Evolutionary conservation across 2,329 filamentous ascomycete species (phyloP).

Genomic region (Exophiala aquamarina): DNA sequence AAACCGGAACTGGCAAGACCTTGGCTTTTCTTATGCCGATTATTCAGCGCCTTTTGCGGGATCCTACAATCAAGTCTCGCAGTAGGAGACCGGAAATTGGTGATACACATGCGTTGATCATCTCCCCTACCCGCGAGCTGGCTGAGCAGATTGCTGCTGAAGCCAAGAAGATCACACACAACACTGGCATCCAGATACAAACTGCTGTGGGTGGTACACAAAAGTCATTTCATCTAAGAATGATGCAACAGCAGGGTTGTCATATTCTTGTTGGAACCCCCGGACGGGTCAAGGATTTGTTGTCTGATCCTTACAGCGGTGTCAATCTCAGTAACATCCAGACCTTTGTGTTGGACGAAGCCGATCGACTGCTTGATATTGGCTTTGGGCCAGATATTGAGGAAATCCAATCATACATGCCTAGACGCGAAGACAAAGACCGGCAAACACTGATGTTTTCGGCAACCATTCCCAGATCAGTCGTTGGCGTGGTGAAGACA

Average conservation of each 20-base stretch:
- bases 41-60: conserved; percentile 45
- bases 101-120: conserved; percentile 27
- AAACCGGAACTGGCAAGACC: conserved; percentile 53
- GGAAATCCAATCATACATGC: conserved; percentile 51
- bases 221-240: conserved; percentile 66
- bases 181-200: conserved; percentile 68
- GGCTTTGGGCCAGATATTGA: conserved; percentile 57
- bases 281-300: conserved; percentile 48
- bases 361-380: conserved; percentile 67
- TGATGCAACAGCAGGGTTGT: conserved; percentile 60
- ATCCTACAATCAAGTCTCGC: conserved; percentile 37
- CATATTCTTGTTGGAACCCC: conserved; percentile 50
- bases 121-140: conserved; percentile 51
- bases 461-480: conserved; percentile 82
- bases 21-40: conserved; percentile 50
- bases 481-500: conserved; percentile 73
- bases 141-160: conserved; percentile 50
- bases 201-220: conserved; percentile 90
- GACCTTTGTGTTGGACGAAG: conserved; percentile 56
- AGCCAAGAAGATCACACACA: conserved; percentile 54
- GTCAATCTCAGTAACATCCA: conserved; percentile 48
- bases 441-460: conserved; percentile 95
- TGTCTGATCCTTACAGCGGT: conserved; percentile 43
- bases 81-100: conserved; percentile 25
- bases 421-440: conserved; percentile 52